Evolutionary conservation across 352 stramenopile species (phyloP).

Genomic region (Saprolegnia diclina): DNA sequence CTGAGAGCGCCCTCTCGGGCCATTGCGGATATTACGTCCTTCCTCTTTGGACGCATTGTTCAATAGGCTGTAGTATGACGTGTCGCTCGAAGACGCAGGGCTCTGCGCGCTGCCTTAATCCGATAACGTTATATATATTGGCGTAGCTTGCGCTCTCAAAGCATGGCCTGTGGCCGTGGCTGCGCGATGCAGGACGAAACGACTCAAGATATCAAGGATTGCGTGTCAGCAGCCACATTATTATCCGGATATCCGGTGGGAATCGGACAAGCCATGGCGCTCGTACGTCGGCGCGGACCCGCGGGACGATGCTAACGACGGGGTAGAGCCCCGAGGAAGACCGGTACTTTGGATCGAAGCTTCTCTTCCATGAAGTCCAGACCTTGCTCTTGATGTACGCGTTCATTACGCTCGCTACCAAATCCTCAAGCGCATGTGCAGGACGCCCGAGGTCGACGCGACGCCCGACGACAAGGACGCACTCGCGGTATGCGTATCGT

Average conservation of each 20-base stretch:
- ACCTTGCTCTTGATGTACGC: conserved; percentile 3
- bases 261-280: background rate
- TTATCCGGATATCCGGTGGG: conserved; percentile 12
- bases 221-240: background rate
- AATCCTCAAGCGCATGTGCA: background rate
- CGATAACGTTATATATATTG: too few species aligned
- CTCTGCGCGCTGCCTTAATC: too few species aligned
- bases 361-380: conserved; percentile 23
- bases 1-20: too few species aligned
- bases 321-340: conserved; percentile 11
- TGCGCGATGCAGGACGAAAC: background rate
- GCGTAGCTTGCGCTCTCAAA: too few species aligned
- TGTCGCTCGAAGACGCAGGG: too few species aligned
- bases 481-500: background rate
- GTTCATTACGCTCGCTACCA: background rate
- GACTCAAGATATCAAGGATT: too few species aligned
- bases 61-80: too few species aligned
- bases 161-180: background rate
- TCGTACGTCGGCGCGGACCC: background rate
- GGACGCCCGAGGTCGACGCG: background rate
- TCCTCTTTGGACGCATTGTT: too few species aligned
- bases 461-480: background rate
- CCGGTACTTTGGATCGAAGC: conserved; percentile 6
- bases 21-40: too few species aligned
- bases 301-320: background rate